Conservation (phyloP, 495 filamentous ascomycete species). For the Lentithecium fluviatile region DNA sequence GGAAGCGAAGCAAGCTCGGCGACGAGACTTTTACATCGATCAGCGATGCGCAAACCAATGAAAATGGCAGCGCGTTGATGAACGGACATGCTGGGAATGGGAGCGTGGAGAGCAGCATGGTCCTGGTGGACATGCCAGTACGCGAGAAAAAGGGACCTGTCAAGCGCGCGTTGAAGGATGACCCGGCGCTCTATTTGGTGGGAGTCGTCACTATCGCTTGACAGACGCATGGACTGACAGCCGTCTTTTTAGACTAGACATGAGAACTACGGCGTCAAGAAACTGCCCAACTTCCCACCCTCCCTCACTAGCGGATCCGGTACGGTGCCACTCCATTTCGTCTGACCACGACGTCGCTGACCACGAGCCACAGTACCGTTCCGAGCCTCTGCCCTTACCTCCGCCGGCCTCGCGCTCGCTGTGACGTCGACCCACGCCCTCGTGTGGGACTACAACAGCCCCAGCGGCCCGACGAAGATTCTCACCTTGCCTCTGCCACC, state of each 20-base stretch:
- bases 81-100: constrained; percentile 37
- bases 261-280: constrained; percentile 80
- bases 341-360: constrained; percentile 29
- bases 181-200: constrained; percentile 39
- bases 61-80: constrained; percentile 25
- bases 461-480: constrained; percentile 55
- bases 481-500: constrained; percentile 72
- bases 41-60: constrained; percentile 25
- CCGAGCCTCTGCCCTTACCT: constrained; percentile 31
- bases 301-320: constrained; percentile 48
- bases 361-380: constrained; percentile 28
- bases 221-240: constrained; percentile 5
- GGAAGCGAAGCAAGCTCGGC: constrained; percentile 44
- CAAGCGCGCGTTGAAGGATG: constrained; percentile 39
- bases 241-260: constrained; percentile 66
- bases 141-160: constrained; percentile 36
- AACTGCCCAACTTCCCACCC: constrained; percentile 77
- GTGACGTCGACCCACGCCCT: constrained; percentile 77
- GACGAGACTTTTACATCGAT: constrained; percentile 35
- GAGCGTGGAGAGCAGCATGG: constrained; percentile 18
- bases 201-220: not conserved
- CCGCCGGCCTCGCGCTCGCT: constrained; percentile 62
- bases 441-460: constrained; percentile 76
- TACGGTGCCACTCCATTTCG: constrained; percentile 12
- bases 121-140: constrained; percentile 38